Base-by-base conservation (phyloP, 2,329 filamentous ascomycete species). In the Fusarium camptoceras region DNA sequence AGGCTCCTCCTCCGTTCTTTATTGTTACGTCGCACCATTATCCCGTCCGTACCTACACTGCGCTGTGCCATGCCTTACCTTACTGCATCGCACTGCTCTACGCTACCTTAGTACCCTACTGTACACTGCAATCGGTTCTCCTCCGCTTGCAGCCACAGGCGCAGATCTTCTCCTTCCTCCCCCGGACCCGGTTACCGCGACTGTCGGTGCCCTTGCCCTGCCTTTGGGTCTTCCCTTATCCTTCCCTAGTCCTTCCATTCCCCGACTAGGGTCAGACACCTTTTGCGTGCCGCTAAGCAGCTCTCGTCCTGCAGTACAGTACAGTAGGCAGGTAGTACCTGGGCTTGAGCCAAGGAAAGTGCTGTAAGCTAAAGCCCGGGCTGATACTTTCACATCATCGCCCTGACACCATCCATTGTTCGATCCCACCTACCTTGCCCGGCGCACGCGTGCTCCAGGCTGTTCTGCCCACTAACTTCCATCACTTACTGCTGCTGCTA, bases 81-180 rank as follows among this genome's bases (percentile, higher is more conserved):
- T 24, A 31, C 53, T 56, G 24, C 44, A 28, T 34, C 31, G 48
- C 37, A 16, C 30, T 48, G 59, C 27, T 34, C 22, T 63, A 43
- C 27, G 18, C n/a, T 39, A 51, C 25, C 39, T 58, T 31, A 56
- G 54, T 61, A 61, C n/a, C n/a, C n/a, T n/a, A n/a, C 59, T 50
- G 44, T 59, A 34, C 41, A 34, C 62, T 66, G 48, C 63, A 71
- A 71, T 71, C 55, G 64, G 46, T 68, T 27, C 51, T 57, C 59
- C 68, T 72, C 71, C 66, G 69, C 71, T 73, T 70, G 66, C 66
- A 73, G 70, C 71, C 64, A 72, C 69, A 49, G 64, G 68, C 70
- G 72, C 69, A 74, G 66, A 74, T 74, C 72, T 53, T 62, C 60
- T 74, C 63, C 59, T 54, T 68, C 55, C 62, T 64, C 55, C 65